Percentiles rank a stretch among this genome's conserved stretches.
Conservation (phyloP, 805 yeast genomes). For the Lachancea dasiensis region DNA sequence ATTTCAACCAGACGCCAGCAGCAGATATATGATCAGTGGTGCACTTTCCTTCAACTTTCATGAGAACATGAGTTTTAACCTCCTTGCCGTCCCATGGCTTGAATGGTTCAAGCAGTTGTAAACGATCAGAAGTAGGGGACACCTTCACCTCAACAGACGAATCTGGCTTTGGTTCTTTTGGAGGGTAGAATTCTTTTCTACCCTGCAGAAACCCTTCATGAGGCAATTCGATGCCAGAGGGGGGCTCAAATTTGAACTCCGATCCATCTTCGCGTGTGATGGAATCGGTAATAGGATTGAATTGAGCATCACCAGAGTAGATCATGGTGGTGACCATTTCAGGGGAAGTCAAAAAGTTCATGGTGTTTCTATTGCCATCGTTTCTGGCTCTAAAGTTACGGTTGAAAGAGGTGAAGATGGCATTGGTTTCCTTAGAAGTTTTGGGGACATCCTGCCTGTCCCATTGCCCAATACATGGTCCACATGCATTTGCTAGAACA, state of each 20-base stretch:
- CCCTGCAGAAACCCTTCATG: slow-evolving; percentile 69
- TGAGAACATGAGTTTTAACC: slow-evolving; percentile 62
- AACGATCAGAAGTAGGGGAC: slow-evolving; percentile 85
- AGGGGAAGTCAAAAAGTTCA: slow-evolving; percentile 98
- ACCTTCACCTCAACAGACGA: slow-evolving; percentile 57
- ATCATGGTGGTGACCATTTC: slow-evolving; percentile 97
- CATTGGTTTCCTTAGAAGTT: slow-evolving; percentile 61
- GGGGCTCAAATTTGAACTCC: slow-evolving; percentile 71
- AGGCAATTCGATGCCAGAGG: slow-evolving; percentile 83
- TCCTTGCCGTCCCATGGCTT: slow-evolving; percentile 83
- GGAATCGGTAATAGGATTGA: slow-evolving; percentile 87
- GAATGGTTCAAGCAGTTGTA: slow-evolving; percentile 88
- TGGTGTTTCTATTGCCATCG: slow-evolving; percentile 96
- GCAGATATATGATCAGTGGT: slow-evolving; percentile 98
- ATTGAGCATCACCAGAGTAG: slow-evolving; percentile 86
- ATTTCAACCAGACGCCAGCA: slow-evolving; percentile 98
- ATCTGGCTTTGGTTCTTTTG: slow-evolving; percentile 56
- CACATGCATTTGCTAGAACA: slow-evolving; percentile 96
- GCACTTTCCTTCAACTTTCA: slow-evolving; percentile 96
- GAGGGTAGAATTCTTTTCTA: slow-evolving; percentile 70
- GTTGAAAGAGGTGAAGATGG: slow-evolving; percentile 95
- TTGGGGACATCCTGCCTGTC: slow-evolving; percentile 78
- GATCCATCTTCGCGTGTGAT: slow-evolving; percentile 65
- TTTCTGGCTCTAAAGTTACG: slow-evolving; percentile 97
- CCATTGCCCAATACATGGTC: slow-evolving; percentile 99